Percentiles rank a stretch among this genome's conserved stretches.
phyloP scores from a whole-genome alignment of 2,329 filamentous ascomycete species.

The Colletotrichum nymphaeae region DNA sequence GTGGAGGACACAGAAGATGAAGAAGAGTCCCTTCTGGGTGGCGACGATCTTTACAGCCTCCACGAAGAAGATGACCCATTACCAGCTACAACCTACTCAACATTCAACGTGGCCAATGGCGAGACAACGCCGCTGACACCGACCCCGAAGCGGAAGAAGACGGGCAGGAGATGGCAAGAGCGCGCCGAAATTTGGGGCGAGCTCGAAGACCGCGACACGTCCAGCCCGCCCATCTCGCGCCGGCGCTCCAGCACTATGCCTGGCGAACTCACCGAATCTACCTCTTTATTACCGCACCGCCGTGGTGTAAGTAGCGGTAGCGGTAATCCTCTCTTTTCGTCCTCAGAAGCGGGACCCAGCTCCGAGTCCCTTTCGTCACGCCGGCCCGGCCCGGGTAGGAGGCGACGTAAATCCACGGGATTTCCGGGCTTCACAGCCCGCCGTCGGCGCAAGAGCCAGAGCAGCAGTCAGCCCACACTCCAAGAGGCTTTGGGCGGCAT shows the following conservation, averaged over 20 bases:
- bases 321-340: conserved; percentile 32
- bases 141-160: conserved; percentile 56
- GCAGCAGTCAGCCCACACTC: conserved; percentile 49
- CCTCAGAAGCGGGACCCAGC: conserved; percentile 39
- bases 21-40: conserved; percentile 66
- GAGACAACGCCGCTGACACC: conserved; percentile 53
- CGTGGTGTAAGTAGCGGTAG: conserved; percentile 38
- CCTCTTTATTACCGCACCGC: conserved; percentile 49
- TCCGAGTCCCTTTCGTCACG: conserved; percentile 34
- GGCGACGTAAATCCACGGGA: conserved; percentile 68
- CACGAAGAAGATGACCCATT: conserved; percentile 54
- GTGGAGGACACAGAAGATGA: conserved; percentile 76
- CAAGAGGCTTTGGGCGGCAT: conserved; percentile 65
- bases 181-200: conserved; percentile 89
- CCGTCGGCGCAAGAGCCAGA: conserved; percentile 52
- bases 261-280: conserved; percentile 49
- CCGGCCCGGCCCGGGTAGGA: conserved; percentile 46
- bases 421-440: conserved; percentile 72
- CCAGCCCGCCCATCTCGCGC: conserved; percentile 52
- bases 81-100: conserved; percentile 56
- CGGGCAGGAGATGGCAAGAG: conserved; percentile 69
- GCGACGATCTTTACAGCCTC: conserved; percentile 56
- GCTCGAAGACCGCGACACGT: conserved; percentile 77
- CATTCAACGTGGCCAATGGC: conserved; percentile 55
- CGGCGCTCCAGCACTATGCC: conserved; percentile 63